Evolutionary conservation across 305 asterid genomes (phyloP).

Genomic region (Withania somnifera): DNA sequence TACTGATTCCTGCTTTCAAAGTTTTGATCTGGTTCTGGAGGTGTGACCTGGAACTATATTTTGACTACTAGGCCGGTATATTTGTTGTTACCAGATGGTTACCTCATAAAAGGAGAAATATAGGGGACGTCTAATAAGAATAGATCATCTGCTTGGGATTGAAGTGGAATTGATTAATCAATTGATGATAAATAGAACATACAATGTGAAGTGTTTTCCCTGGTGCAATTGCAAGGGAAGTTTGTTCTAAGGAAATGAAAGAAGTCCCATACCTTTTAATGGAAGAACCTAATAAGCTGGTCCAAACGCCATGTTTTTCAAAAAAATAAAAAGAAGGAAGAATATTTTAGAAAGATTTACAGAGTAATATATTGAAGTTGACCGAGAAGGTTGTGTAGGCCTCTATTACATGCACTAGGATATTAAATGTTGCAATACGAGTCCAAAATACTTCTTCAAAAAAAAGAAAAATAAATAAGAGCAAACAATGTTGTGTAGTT

Average conservation of each 20-base stretch:
- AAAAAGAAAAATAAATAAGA: no score
- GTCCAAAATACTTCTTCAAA: no score
- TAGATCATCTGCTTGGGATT: not conserved
- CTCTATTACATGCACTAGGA: not conserved
- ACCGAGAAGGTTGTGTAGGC: not conserved
- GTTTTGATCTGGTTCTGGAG: not conserved
- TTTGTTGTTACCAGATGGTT: not conserved
- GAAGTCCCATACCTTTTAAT: not conserved
- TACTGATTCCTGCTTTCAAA: not conserved
- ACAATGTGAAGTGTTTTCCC: not conserved
- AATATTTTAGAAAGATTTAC: not conserved
- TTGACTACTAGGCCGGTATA: not conserved
- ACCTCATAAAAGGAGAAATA: not conserved
- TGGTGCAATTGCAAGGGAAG: not conserved
- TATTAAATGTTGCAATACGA: not conserved
- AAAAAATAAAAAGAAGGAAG: no score
- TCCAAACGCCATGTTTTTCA: no score
- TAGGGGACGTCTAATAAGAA: not conserved
- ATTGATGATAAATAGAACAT: not conserved
- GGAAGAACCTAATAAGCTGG: not conserved
- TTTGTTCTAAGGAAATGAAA: not conserved
- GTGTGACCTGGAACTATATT: not conserved
- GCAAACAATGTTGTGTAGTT: not conserved
- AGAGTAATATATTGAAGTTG: not conserved
- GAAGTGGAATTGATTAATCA: not conserved